Percentiles rank a stretch among this genome's conserved stretches.
Conservation (phyloP, 1,284 basidiomycete genomes). For the Cryptococcus maquisensis region DNA sequence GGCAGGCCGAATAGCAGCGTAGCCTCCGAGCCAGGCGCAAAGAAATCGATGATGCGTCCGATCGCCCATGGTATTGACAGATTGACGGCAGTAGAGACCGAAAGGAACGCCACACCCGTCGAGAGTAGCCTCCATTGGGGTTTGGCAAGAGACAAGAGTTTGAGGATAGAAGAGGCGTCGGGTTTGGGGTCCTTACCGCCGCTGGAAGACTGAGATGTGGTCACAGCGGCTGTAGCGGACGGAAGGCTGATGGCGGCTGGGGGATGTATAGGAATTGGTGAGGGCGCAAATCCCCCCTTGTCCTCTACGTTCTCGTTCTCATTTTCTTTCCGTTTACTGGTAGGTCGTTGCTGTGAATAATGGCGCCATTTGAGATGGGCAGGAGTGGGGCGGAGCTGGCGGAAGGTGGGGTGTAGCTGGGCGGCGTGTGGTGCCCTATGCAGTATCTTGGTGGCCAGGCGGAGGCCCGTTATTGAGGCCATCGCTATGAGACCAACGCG, state of each 20-base stretch:
- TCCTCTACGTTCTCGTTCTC: neutral
- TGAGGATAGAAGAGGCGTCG: constrained; percentile 39
- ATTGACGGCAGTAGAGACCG: constrained; percentile 40
- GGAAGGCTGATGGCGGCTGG: constrained; percentile 13
- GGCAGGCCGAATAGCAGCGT: constrained; percentile 41
- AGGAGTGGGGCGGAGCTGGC: constrained; percentile 4
- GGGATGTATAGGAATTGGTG: constrained; percentile 17
- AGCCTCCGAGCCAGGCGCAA: constrained; percentile 42
- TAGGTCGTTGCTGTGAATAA: neutral
- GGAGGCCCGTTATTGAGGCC: neutral
- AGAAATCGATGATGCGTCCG: constrained; percentile 47
- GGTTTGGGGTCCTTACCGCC: constrained; percentile 23
- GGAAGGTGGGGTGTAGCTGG: neutral
- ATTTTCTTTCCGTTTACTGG: neutral
- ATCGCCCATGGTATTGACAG: constrained; percentile 43
- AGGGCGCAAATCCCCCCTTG: constrained; percentile 7
- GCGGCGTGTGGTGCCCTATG: neutral
- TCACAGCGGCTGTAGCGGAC: constrained; percentile 13
- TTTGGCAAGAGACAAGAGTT: constrained; percentile 40
- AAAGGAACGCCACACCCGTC: constrained; percentile 34
- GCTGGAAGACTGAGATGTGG: neutral
- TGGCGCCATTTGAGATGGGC: neutral
- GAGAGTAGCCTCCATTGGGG: constrained; percentile 43
- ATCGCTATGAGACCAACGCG: neutral
- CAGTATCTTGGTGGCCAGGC: neutral